Evolutionary conservation across 202 grass and related monocot species (phyloP), one percentile per base, ranked within the genome.

Genomic region (Cymbopogon flexuosus): DNA sequence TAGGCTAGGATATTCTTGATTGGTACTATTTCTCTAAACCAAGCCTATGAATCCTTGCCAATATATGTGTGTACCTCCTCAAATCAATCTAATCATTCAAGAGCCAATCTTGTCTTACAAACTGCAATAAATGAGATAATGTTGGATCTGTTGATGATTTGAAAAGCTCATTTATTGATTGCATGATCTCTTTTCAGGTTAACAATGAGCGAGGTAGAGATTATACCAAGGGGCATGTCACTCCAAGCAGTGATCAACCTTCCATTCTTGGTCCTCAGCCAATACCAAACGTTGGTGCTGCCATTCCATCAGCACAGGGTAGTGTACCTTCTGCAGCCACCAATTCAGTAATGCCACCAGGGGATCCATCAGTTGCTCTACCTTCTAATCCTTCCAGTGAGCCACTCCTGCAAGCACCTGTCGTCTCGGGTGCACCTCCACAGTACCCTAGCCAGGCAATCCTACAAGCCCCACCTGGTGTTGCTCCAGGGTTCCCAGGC

Each of bases 121-220:
- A 58, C 22, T 62, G 24, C 21, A 33, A 42, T 22, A 47, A 46
- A 62, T 77, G 37, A 76, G 64, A 24, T 12, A 46, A 3, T 51
- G 6, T 18, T 71, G 15, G 36, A 78, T 12, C 6, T 61, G 12
- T 5, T 62, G 49, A 36, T 68, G 77, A 46, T 75, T 75, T 15
- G 5, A 12, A 43, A 54, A 54, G 24, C 11, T 36, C 23, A 43
- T 77, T 52, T 39, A n/a, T 41, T 78, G 67, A 43, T 73, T 56
- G 23, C 46, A 13, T 73, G 27, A 54, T 51, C 0, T 82, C 37
- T 80, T 84, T 90, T 85, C 81, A 97, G 94, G 66, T 91, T 78
- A 90, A 97, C 81, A 97, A 92, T 41, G 94, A 97, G 62, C 88
- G 94, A 80, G 88, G 91, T 62, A 90, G 90, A 91, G 94, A 97